Conservation (phyloP, 805 yeast genomes). For the Komagataella ulmi region DNA sequence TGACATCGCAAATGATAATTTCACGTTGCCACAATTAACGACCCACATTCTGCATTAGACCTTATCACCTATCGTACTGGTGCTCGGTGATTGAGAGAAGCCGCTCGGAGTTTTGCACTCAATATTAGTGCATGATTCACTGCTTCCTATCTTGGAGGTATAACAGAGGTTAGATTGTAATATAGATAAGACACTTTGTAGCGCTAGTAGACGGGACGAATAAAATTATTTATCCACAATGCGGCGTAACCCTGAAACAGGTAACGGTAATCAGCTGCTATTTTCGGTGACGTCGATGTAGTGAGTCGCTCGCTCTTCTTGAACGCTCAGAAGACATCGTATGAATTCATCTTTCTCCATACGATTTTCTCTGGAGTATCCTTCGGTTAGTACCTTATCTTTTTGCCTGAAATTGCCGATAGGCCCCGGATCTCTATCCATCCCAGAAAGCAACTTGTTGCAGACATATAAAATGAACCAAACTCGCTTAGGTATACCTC, state of each 20-base stretch:
- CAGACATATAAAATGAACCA: background rate
- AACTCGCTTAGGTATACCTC: background rate
- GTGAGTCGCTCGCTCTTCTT: background rate
- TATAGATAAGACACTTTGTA: background rate
- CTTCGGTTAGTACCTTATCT: background rate
- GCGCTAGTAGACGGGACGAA: background rate
- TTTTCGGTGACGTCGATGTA: background rate
- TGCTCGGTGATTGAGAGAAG: too few relatives aligned
- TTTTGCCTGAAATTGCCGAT: background rate
- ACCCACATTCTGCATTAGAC: too few relatives aligned
- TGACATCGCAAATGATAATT: too few relatives aligned
- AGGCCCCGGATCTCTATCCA: background rate
- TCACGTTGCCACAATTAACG: too few relatives aligned
- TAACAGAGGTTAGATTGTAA: background rate
- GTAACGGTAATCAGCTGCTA: background rate
- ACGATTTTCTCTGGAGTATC: background rate
- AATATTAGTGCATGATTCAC: too few relatives aligned
- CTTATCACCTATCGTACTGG: too few relatives aligned
- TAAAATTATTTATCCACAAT: too few relatives aligned
- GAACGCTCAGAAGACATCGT: background rate
- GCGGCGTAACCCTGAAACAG: background rate
- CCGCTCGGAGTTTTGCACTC: too few relatives aligned
- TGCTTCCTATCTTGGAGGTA: too few relatives aligned
- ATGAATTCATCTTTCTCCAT: background rate
- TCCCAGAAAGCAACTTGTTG: background rate